Conservation (phyloP, 208 protist species). For the Strigomonas culicis region DNA sequence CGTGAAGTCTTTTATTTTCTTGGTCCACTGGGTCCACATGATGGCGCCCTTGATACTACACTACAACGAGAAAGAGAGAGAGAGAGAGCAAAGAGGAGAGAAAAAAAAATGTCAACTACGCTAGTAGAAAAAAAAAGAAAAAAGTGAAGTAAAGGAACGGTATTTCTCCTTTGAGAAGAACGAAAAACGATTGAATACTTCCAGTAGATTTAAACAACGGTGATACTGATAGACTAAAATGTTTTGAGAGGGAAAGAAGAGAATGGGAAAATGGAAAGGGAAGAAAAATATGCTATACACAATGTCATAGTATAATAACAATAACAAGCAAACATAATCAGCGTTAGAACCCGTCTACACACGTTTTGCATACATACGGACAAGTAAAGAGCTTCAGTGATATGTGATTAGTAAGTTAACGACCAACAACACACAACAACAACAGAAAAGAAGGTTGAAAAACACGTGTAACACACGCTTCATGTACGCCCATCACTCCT, state of each 20-base stretch:
- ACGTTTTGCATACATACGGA: neutral
- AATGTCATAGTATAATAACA: neutral
- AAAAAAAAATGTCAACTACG: constrained; percentile 11
- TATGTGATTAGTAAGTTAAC: constrained; percentile 1
- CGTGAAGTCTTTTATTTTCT: constrained; percentile 71
- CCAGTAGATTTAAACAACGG: neutral
- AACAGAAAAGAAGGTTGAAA: constrained; percentile 7
- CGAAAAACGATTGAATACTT: neutral
- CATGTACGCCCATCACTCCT: constrained; percentile 2
- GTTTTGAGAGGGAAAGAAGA: neutral
- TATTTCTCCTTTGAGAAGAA: too few relatives aligned
- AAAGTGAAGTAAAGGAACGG: neutral
- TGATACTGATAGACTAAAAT: neutral
- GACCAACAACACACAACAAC: too few relatives aligned
- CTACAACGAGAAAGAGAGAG: neutral
- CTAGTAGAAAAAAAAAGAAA: neutral
- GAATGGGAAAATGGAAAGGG: neutral
- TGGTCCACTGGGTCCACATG: constrained; percentile 62
- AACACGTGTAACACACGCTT: neutral
- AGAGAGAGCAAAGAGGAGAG: constrained; percentile 2
- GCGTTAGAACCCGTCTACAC: neutral
- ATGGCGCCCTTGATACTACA: neutral
- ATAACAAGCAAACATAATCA: neutral
- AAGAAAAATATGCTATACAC: neutral
- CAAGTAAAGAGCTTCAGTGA: neutral